Evolutionary conservation across 2,329 filamentous ascomycete genomes (phyloP), one percentile per base, ranked within the genome.

Genomic region (Amphichorda felina): DNA sequence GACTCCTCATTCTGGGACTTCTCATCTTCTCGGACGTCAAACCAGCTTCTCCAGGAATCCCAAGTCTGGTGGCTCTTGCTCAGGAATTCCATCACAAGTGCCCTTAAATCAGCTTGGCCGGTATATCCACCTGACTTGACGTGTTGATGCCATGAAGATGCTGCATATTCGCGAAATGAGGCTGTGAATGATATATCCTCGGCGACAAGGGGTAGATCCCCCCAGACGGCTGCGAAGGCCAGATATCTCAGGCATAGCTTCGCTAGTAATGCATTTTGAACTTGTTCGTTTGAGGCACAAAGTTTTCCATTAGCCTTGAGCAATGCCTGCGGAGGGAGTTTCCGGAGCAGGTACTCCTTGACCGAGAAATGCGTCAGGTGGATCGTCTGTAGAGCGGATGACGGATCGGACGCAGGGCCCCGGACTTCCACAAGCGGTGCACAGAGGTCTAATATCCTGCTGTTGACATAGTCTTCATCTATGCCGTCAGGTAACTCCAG

Each of bases 361-460:
- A 34, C 24, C 11, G 21, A n/a, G 33, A 34, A 34, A 26, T 34
- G 33, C 13, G 33, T 16, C 9, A 34, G 14, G 17, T 34, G 33
- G 8, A 34, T 16, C 15, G 33, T 34, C 13, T 21, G 18, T 11
- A 27, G 21, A 22, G 9, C 40, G 0, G 25, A 9, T 0, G 6
- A n/a, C 6, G 10, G 0, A 1, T 24, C 4, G 2, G 15, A 4
- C 1, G 4, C 1, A 8, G 15, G 3, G 4, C 14, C n/a, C 0
- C 37, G 39, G 5, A 54, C 34, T 16, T 57, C 55, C 2, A 60
- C 2, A 2, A 60, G 35, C 0, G 50, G 48, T 0, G 45, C 48
- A 18, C 53, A 60, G 2, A 51, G 39, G 2, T 42, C 40, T 0
- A 50, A 5, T 4, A 58, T 50, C 21, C 54, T 48, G 8, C 36